Evolutionary conservation across 352 stramenopile genomes (phyloP), one percentile per base, ranked within the genome.

Genomic region (Phytophthora hybrid): DNA sequence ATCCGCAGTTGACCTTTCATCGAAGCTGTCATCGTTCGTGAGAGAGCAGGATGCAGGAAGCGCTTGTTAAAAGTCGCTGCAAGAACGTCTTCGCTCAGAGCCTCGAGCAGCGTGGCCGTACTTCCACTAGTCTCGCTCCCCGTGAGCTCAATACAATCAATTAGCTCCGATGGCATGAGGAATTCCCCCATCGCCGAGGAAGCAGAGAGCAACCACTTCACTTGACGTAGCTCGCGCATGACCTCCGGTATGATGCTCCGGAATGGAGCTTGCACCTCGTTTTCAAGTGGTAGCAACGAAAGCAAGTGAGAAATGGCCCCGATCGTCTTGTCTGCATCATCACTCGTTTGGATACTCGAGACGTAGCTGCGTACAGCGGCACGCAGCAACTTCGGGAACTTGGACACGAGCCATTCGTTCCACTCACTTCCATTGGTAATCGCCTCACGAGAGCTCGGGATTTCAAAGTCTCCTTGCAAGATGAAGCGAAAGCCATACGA

Each of bases 401-500:
- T 85, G 9, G 87, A 82, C 14, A 96, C 77, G 16, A 97, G 85
- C 89, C 88, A 96, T 71, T 95, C 88, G 57, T 97, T 97, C 91
- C 91, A 97, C 47, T 92, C 85, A 63, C 87, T 95, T 4, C 88
- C 86, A 51, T 90, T 93, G 14, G 82, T 83, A 26, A 97, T 91
- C 9, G 90, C 88, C 62, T 97, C 91, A 32, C 91, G 84, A 23
- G 88, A 97, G 56, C 90, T 96, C 14, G 90, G 86, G 1, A 97
- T 85, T 57, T 96, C 86, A 71, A 96, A 97, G 55, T 97, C 88
- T 41, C 83, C 90, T 32, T 97, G 91, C 9, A 97, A 31, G 37
- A 97, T 93, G 80, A 95, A 97, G 1, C 84, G 85, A 34, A 97
- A 93, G 19, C 87, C 88, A 47, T 95, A 95, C 7, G 85, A 93